These are phyloP conservation scores for Sugiyamaella castrensis DNA, from an alignment of 1,139 yeast genomes.

Conservation along the genomic window DNA sequence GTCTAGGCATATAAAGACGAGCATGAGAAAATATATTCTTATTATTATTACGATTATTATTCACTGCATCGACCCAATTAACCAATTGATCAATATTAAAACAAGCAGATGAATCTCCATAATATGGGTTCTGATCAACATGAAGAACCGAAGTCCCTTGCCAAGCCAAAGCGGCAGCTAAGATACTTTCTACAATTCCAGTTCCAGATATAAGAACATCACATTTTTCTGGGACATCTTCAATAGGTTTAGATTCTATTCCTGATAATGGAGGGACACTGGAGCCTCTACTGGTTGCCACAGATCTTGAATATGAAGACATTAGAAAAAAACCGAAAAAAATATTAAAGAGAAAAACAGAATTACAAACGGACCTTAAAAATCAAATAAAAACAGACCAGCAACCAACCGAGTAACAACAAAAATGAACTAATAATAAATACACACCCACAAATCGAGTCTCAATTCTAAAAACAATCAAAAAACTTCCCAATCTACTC, in stretches of 20 bases:
- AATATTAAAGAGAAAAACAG: too few relatives aligned
- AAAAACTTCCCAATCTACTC: too few relatives aligned
- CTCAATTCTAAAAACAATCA: too few relatives aligned
- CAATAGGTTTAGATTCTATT: slow-evolving; percentile 38
- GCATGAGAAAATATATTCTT: slow-evolving; percentile 35
- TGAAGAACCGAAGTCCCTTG: slow-evolving; percentile 90
- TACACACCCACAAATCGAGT: too few relatives aligned
- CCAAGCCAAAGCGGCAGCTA: slow-evolving; percentile 96
- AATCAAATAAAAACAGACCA: too few relatives aligned
- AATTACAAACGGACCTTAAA: too few relatives aligned
- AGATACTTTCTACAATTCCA: slow-evolving; percentile 79
- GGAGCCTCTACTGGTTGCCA: slow-evolving; percentile 56
- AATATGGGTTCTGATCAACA: slow-evolving; percentile 75
- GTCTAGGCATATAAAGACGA: slow-evolving; percentile 61
- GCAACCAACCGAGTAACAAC: too few relatives aligned
- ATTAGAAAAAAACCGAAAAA: slow-evolving; percentile 17
- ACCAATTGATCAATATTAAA: slow-evolving; percentile 80
- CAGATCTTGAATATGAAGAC: slow-evolving; percentile 42
- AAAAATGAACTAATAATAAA: too few relatives aligned
- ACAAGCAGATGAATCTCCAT: slow-evolving; percentile 87
- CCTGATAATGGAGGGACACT: slow-evolving; percentile 82
- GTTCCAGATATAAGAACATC: slow-evolving; percentile 93
- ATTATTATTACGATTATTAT: slow-evolving; percentile 10
- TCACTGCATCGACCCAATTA: slow-evolving; percentile 71
- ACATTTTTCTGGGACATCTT: slow-evolving; percentile 49